Evolutionary conservation across 78 protist species (phyloP).

Genomic region (Acrasis kona): DNA sequence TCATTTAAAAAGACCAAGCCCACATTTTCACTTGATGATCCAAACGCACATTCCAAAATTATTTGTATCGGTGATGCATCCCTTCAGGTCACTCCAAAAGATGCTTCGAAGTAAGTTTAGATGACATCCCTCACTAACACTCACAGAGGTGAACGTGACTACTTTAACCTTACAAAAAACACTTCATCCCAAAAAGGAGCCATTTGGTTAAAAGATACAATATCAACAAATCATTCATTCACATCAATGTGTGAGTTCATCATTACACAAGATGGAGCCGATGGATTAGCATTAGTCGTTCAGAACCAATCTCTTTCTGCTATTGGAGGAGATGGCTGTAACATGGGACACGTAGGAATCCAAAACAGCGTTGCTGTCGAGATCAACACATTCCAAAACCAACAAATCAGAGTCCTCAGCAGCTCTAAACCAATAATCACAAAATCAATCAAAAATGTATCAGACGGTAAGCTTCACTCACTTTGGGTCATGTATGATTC

Average conservation of each 20-base stretch:
- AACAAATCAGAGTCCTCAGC: background rate
- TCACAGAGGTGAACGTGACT: background rate
- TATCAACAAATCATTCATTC: slow-evolving; percentile 1
- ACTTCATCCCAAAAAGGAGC: slow-evolving; percentile 37
- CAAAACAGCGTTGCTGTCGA: slow-evolving; percentile 42
- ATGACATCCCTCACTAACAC: too few species aligned
- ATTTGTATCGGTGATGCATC: too few species aligned
- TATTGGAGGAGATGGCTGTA: slow-evolving; percentile 36
- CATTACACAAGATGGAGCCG: slow-evolving; percentile 32
- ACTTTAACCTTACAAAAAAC: slow-evolving; percentile 18
- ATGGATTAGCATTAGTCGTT: slow-evolving; percentile 52
- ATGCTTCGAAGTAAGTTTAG: too few species aligned
- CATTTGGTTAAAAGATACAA: slow-evolving; percentile 29
- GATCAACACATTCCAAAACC: slow-evolving; percentile 28
- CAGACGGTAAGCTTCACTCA: background rate
- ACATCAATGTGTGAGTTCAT: slow-evolving; percentile 13
- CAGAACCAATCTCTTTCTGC: slow-evolving; percentile 19
- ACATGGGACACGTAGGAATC: slow-evolving; percentile 42
- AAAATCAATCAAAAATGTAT: too few species aligned
- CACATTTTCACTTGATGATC: too few species aligned
- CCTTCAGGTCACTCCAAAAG: too few species aligned
- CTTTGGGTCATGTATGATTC: background rate
- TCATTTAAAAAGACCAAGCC: too few species aligned
- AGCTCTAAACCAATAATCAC: too few species aligned
- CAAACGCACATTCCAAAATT: too few species aligned